Conservation (phyloP, 176 grass and related monocot species). For the Aegilops tauschii region DNA sequence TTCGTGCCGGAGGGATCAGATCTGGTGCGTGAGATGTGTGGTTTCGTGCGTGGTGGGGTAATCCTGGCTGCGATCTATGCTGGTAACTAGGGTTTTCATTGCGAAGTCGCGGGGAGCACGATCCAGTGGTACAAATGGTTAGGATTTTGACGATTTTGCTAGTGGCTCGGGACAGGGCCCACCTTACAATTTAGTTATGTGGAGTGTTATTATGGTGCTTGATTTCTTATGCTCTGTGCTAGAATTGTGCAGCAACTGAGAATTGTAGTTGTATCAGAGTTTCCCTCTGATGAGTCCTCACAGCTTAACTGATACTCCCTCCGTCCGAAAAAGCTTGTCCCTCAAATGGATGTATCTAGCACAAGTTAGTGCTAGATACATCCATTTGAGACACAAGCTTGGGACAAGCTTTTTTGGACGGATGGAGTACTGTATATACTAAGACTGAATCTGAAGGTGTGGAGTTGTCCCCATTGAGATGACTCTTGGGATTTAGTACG, state of each 20-base stretch:
- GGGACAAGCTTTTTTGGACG: too few species aligned
- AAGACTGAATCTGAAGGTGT: too few species aligned
- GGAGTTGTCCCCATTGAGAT: too few species aligned
- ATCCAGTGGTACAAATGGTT: background rate
- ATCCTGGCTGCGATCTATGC: background rate
- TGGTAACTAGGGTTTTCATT: conserved; percentile 3
- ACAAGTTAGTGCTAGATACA: too few species aligned
- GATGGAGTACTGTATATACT: too few species aligned
- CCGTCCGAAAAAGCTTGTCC: too few species aligned
- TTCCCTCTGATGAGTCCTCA: background rate
- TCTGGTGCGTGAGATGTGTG: background rate
- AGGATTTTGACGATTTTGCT: background rate
- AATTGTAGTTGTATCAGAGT: background rate
- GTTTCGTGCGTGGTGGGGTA: background rate
- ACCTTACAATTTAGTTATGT: background rate
- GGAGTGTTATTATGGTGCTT: background rate
- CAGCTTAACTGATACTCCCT: too few species aligned
- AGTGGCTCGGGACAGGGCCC: background rate
- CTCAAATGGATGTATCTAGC: too few species aligned
- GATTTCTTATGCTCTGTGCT: background rate
- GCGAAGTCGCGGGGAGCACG: background rate
- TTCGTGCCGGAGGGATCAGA: background rate
- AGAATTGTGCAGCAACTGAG: background rate
- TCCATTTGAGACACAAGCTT: too few species aligned
- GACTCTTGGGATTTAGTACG: too few species aligned